Conservation (phyloP, 768 basidiomycete species). For the Tricholoma furcatifolium region DNA sequence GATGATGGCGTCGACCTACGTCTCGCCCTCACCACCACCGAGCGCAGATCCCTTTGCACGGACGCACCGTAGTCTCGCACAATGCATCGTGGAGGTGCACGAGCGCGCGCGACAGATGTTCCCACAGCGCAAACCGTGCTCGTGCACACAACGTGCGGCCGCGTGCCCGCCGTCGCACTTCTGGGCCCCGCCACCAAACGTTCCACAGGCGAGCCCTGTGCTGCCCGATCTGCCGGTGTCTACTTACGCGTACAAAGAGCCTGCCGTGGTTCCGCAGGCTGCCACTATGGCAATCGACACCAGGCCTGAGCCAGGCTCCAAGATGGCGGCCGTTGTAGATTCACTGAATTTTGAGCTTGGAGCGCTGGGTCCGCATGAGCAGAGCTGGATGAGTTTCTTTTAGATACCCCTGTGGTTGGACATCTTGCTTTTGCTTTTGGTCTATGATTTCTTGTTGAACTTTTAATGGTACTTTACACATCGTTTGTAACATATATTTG, state of each 20-base stretch:
- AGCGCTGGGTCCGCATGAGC: constrained; percentile 40
- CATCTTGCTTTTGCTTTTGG: background rate
- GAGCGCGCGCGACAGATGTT: constrained; percentile 41
- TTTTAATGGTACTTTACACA: background rate
- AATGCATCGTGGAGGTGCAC: constrained; percentile 48
- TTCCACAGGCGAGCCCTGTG: constrained; percentile 31
- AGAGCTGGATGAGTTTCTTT: constrained; percentile 50
- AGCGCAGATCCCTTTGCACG: constrained; percentile 35
- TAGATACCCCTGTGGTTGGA: constrained; percentile 15
- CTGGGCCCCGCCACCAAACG: constrained; percentile 41
- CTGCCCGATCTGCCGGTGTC: constrained; percentile 35
- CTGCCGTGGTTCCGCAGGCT: constrained; percentile 26
- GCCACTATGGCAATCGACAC: constrained; percentile 22
- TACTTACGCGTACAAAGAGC: constrained; percentile 19
- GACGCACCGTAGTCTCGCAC: constrained; percentile 41
- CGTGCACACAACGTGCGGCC: constrained; percentile 27
- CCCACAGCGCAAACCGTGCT: constrained; percentile 44
- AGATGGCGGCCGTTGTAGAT: constrained; percentile 38
- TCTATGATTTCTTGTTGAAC: background rate
- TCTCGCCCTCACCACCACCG: constrained; percentile 21
- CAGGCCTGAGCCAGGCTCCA: constrained; percentile 29
- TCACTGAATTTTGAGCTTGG: constrained; percentile 49
- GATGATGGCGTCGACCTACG: constrained; percentile 14
- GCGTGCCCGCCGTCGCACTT: constrained; percentile 42
- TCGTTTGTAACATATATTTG: background rate